phyloP scores from a whole-genome alignment of 371 early-diverging fungal species.

The Dichotomocladium elegans region DNA sequence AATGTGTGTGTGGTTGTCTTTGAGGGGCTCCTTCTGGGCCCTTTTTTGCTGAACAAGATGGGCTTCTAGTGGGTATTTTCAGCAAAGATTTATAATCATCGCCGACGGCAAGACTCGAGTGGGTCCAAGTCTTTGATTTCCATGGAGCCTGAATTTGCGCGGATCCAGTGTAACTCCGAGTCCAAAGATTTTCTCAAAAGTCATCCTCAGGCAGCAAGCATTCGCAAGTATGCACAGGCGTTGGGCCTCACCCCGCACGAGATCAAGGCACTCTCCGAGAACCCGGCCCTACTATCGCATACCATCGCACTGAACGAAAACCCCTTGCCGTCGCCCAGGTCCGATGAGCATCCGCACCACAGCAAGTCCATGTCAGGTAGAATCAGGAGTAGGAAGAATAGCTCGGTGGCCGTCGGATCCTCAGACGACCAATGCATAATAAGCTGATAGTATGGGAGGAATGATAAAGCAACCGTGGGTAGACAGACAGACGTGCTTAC shows the following conservation, averaged over 20 bases:
- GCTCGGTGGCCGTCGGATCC: not conserved
- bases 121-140: not conserved
- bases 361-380: not conserved
- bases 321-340: not conserved
- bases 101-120: not conserved
- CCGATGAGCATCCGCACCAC: too few species aligned
- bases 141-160: slow-evolving; percentile 11
- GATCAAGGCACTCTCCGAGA: slow-evolving; percentile 29
- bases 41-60: not conserved
- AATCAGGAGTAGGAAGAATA: not conserved
- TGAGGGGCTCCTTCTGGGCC: too few species aligned
- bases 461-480: too few species aligned
- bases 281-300: slow-evolving; percentile 37
- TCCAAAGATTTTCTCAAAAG: slow-evolving; percentile 1
- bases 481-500: too few species aligned
- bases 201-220: slow-evolving; percentile 29
- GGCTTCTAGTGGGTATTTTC: slow-evolving; percentile 18
- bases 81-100: slow-evolving; percentile 26
- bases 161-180: not conserved
- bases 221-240: slow-evolving; percentile 29
- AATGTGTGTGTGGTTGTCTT: too few species aligned
- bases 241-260: slow-evolving; percentile 42
- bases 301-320: slow-evolving; percentile 25
- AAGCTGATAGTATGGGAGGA: too few species aligned
- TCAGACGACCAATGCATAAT: slow-evolving; percentile 14